Base-by-base conservation (phyloP, 2,329 filamentous ascomycete species). In the Phaeosphaeria sp. region DNA sequence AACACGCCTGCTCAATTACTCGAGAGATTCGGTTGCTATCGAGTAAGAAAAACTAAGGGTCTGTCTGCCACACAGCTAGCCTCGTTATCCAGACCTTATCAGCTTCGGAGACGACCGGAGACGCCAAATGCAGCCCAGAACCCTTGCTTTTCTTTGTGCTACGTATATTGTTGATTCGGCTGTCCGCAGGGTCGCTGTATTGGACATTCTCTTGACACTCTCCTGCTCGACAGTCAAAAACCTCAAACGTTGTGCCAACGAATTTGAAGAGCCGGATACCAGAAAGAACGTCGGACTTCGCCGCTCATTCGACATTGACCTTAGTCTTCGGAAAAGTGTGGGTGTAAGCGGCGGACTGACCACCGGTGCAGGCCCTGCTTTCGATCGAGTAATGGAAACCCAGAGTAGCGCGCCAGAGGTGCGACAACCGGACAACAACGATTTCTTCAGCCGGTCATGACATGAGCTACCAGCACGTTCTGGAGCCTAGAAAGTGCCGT, bases 321-420 rank as follows among this genome's bases (percentile, higher is more conserved):
- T 51, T 50, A 22, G 51, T 44, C 43, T 49, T 43, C 22, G 47
- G 13, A 9, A 30, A 45, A 25, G 53, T 44, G 53, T 57, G 17
- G 48, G 45, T 25, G 57, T 53, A 54, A 62, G 60, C 54, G 63
- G 63, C 56, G 49, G 55, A 61, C 24, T 47, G 51, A 49, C 53
- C 47, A 36, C 53, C 56, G 48, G 55, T 50, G 44, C 45, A 57
- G 55, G 56, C 52, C 61, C 59, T 66, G 64, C 70, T 70, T 58
- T 25, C 58, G 59, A 75, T 76, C 74, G 72, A 76, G 74, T 76
- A 76, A 76, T 72, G 42, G 55, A 64, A 69, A 64, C 67, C 60
- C 60, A 39, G 21, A 57, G 60, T 65, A 61, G 65, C 61, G 62
- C 46, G 53, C 56, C 55, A 56, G 64, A 53, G 50, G 52, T 51